These are phyloP conservation scores for Creolimax fragrantissima DNA, from an alignment of 78 protist genomes.

Conservation along the genomic window DNA sequence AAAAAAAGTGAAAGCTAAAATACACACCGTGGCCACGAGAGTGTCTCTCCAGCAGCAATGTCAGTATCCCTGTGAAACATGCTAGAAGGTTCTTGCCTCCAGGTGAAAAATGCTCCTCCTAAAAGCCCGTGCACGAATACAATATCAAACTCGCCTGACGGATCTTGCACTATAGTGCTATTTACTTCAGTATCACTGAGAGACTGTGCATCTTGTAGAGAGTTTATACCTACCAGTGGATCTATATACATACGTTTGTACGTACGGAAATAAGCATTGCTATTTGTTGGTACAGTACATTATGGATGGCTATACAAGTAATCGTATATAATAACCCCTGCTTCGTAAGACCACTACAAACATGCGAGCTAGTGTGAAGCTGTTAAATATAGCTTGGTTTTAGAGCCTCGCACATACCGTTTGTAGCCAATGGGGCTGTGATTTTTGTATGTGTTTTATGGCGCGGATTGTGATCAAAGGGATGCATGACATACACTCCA, in stretches of 20 bases:
- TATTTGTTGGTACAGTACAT: too few species aligned
- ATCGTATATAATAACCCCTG: too few species aligned
- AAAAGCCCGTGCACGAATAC: slow-evolving; percentile 20
- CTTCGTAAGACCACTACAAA: too few species aligned
- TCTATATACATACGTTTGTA: too few species aligned
- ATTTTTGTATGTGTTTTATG: too few species aligned
- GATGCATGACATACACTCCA: neutral
- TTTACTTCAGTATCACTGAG: neutral
- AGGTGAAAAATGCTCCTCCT: slow-evolving; percentile 26
- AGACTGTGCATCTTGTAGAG: neutral
- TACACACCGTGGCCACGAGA: neutral
- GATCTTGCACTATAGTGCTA: neutral
- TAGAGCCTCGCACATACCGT: too few species aligned
- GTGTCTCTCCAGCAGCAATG: neutral
- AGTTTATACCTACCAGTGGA: neutral
- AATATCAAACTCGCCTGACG: neutral
- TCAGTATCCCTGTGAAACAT: neutral
- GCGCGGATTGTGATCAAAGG: too few species aligned
- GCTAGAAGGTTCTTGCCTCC: neutral
- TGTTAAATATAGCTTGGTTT: too few species aligned
- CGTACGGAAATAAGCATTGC: too few species aligned
- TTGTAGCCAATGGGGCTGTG: too few species aligned
- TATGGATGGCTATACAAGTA: too few species aligned
- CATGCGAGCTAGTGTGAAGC: too few species aligned
- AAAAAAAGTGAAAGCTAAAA: neutral